Percentiles rank a stretch among this genome's conserved stretches.
Conservation (phyloP, 2,329 filamentous ascomycete genomes). For the Botrytis byssoidea region DNA sequence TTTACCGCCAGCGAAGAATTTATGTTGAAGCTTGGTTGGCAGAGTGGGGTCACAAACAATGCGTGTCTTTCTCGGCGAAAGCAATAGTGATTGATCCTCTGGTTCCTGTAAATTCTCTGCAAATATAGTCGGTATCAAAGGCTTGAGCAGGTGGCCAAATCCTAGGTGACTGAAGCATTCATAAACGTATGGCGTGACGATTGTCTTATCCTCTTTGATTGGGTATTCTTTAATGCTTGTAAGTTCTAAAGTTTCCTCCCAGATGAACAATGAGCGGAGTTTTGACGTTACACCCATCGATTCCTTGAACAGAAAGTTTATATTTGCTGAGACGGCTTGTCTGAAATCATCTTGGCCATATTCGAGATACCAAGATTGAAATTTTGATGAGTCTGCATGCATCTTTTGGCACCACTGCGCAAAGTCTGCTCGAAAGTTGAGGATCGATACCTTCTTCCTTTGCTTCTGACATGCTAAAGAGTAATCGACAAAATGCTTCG, state of each 20-base stretch:
- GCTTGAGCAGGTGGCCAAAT: conserved; percentile 53
- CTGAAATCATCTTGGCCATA: conserved; percentile 62
- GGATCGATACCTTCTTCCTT: conserved; percentile 46
- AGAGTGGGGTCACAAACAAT: background rate
- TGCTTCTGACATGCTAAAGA: conserved; percentile 25
- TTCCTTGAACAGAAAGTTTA: conserved; percentile 66
- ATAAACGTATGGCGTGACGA: conserved; percentile 69
- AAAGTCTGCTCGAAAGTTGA: conserved; percentile 59
- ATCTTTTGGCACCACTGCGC: conserved; percentile 50
- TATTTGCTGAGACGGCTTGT: conserved; percentile 56
- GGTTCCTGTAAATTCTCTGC: conserved; percentile 33
- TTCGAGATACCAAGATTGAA: conserved; percentile 55
- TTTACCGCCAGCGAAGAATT: background rate
- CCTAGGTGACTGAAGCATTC: conserved; percentile 62
- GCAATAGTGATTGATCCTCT: background rate
- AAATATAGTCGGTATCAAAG: conserved; percentile 34
- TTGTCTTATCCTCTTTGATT: conserved; percentile 46
- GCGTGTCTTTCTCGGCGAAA: conserved; percentile 13
- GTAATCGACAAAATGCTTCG: conserved; percentile 72
- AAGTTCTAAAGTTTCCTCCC: conserved; percentile 39
- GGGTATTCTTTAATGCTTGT: conserved; percentile 36
- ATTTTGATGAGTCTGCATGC: conserved; percentile 46
- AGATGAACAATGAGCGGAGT: conserved; percentile 39
- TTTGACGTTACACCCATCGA: conserved; percentile 45
- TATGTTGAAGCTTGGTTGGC: background rate